Percentiles rank a stretch among this genome's conserved stretches.
phyloP scores from a whole-genome alignment of 108 stramenopile species.

The Hondaea fermentalgiana region DNA sequence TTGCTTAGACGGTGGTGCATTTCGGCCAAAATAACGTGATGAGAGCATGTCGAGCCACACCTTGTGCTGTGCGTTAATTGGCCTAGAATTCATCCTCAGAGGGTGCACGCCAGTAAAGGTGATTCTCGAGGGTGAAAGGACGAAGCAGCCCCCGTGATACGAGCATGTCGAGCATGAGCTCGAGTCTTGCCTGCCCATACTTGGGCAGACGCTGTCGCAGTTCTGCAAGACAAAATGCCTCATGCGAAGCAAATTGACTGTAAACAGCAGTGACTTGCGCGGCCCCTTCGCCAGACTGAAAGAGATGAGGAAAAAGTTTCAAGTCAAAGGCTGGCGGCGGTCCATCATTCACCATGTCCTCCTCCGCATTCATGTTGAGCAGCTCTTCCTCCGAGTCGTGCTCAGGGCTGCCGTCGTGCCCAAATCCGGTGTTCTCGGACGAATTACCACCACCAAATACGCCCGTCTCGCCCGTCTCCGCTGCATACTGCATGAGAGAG shows the following conservation, averaged over 20 bases:
- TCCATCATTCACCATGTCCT: background rate
- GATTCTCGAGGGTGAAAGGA: background rate
- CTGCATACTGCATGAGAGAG: background rate
- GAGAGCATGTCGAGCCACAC: no score
- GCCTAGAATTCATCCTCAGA: background rate
- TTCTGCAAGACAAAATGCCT: background rate
- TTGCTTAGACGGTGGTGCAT: no score
- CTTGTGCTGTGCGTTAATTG: no score
- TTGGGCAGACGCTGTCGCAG: background rate
- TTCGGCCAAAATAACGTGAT: no score
- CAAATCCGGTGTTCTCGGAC: background rate
- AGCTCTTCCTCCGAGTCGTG: background rate
- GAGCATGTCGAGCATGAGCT: constrained; percentile 12
- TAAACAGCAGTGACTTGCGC: background rate
- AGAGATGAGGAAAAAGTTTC: background rate
- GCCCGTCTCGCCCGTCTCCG: background rate
- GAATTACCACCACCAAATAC: background rate
- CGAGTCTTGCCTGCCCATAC: background rate
- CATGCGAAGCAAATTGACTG: background rate
- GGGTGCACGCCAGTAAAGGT: background rate
- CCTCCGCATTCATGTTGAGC: background rate
- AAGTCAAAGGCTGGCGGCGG: background rate
- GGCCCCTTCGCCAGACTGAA: background rate
- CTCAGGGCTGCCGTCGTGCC: background rate
- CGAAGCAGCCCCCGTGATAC: background rate